A percentile compares a stretch with the other conserved stretches of the same genome.
These are phyloP conservation scores for Microascus cirrosus DNA, from an alignment of 2,329 filamentous ascomycete species.

Conservation along the genomic window DNA sequence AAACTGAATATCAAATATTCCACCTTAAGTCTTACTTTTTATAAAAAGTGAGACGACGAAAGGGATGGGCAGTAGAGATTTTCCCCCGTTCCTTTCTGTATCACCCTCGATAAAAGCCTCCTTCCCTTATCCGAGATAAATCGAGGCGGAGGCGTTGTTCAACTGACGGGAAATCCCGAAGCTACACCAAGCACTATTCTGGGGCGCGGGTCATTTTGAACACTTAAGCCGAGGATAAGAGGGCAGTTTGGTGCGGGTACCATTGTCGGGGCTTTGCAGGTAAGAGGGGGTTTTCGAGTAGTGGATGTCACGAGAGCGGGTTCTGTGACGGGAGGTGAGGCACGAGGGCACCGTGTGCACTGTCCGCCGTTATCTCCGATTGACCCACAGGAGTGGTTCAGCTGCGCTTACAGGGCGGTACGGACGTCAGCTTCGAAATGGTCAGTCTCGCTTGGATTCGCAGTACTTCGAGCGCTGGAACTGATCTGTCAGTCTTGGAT, in stretches of 20 bases:
- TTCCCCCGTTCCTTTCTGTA: no score
- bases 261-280: neutral
- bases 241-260: neutral
- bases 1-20: no score
- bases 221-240: neutral
- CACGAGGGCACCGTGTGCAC: neutral
- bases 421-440: neutral
- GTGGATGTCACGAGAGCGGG: no score
- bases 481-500: neutral
- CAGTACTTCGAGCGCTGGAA: neutral
- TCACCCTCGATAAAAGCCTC: no score
- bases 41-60: no score
- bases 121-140: neutral
- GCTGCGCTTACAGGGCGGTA: neutral
- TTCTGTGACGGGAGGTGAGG: no score
- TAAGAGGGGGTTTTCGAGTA: neutral
- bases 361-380: neutral
- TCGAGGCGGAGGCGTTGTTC: neutral
- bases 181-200: no score
- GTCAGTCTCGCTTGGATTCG: neutral
- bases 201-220: no score
- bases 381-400: neutral
- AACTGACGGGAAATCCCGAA: neutral
- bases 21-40: no score
- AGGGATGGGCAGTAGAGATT: no score